Conservation (phyloP, 2,329 filamentous ascomycete species). For the Aureobasidium mangrovei region DNA sequence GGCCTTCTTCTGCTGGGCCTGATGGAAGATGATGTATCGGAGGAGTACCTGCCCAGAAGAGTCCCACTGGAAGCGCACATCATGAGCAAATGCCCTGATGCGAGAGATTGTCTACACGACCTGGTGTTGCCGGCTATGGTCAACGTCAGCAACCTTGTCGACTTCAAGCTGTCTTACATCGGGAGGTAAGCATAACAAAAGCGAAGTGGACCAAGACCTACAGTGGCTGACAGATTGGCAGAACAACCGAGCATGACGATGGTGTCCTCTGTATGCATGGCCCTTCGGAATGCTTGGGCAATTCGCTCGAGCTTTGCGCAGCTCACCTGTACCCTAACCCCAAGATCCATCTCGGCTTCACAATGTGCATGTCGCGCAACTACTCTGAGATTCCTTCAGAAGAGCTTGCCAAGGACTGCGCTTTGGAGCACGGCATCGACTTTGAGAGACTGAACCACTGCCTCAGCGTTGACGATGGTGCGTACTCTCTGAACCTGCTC, state of each 20-base stretch:
- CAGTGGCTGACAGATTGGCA: slow-evolving; percentile 19
- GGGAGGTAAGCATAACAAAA: slow-evolving; percentile 51
- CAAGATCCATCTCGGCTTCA: slow-evolving; percentile 84
- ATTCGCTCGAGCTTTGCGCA: slow-evolving; percentile 91
- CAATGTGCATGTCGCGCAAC: slow-evolving; percentile 74
- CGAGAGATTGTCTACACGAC: slow-evolving; percentile 68
- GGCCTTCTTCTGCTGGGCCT: slow-evolving; percentile 20
- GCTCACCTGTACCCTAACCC: slow-evolving; percentile 72
- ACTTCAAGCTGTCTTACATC: slow-evolving; percentile 87
- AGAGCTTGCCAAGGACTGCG: slow-evolving; percentile 74
- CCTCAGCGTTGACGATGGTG: slow-evolving; percentile 66
- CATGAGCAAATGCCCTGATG: slow-evolving; percentile 91
- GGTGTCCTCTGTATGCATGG: slow-evolving; percentile 86
- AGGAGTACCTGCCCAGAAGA: slow-evolving; percentile 21
- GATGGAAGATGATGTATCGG: slow-evolving; percentile 20
- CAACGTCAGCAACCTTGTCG: slow-evolving; percentile 68
- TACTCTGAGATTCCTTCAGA: slow-evolving; percentile 71
- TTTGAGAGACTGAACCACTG: slow-evolving; percentile 76
- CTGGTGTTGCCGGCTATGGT: slow-evolving; percentile 84
- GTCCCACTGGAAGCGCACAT: slow-evolving; percentile 90
- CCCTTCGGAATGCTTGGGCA: slow-evolving; percentile 80
- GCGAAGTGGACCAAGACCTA: not conserved
- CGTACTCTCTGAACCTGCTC: slow-evolving; percentile 58
- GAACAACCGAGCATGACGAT: slow-evolving; percentile 62
- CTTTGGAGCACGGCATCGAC: slow-evolving; percentile 81